Base-by-base conservation (phyloP, 805 yeast species). In the Candida rishiriensis region DNA sequence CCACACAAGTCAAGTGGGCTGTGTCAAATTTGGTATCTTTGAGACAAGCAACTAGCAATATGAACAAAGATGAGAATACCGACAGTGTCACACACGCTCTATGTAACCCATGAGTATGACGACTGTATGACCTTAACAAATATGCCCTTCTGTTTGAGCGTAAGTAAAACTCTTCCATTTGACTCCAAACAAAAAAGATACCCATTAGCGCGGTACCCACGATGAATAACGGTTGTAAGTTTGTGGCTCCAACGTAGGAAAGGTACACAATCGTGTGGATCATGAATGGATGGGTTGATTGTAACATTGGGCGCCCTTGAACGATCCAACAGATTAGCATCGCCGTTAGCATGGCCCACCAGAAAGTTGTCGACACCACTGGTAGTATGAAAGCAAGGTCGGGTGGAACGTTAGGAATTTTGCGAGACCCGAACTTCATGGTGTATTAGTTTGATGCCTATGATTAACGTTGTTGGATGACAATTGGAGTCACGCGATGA, bases 271-370 rank as follows among this genome's bases (percentile, higher is more conserved):
- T 60, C 37, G 46, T 51, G 34, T 50, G 52, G 2, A 43, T 48
- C 33, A 55, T 60, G 38, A 82, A 76, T 31, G 65, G 55, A 31
- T 66, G 65, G 72, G 79, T 75, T 51, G 80, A 81, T 43, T 69
- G 60, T 58, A 86, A 85, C 11, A 75, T 69, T 0, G 96, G 96
- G 38, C 76, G 76, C 2, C 96, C 97, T 57, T 87, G 88, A 3
- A 70, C 74, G 2, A 85, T 78, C 97, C 97, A 90, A 52, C 81
- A 76, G 2, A 74, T 62, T 51, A 90, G 59, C 76, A 91, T 68
- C 5, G 96, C 87, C 4, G 84, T 81, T 10, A 90, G 75, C 96
- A 88, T 87, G 3, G 86, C 96, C 80, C 89, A 85, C 97, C 97
- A 90, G 13, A 81, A 83, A 2, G 81, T 63, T 41, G 79, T 66